Base-by-base conservation (phyloP, 2,329 filamentous ascomycete genomes). In the Fusarium foetens region DNA sequence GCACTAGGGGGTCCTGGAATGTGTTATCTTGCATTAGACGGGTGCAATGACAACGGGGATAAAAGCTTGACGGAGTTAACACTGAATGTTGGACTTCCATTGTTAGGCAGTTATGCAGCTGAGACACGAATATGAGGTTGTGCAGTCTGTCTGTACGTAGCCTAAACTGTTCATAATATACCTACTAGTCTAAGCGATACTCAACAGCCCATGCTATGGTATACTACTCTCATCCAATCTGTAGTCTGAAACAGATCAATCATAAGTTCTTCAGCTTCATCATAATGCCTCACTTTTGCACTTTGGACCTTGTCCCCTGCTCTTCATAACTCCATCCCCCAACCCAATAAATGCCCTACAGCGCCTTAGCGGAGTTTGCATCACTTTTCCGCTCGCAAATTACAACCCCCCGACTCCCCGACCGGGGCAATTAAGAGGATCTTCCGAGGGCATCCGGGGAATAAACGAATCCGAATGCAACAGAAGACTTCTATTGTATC, bases 291-390 rank as follows among this genome's bases (percentile, higher is more conserved):
- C 48, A 65, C 35, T 25, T 31, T 39, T 25, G 8, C 45, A 53
- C 27, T 21, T 35, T 23, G 23, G 8, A 35, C 33, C 33, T 23
- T 4, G 16, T 51, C 23, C 31, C 48, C 33, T 51, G 31, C 36
- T 42, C 41, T 58, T 46, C 53, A 52, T 66, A 60, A 49, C 6
- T 49, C 21, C 14, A 48, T 27, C 29, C 31, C 31, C 31, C 36
- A 25, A 19, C 33, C 7, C 38, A 31, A 35, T 35, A 58, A 29
- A 51, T 65, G 35, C 46, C 68, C 57, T 43, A 48, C 41, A 66
- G 45, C 45, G 57, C 63, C 52, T 57, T 65, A 48, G 67, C 71
- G 59, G 67, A 69, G 53, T 71, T 71, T 54, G 72, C 49, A 54
- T 36, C 29, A n/a, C 45, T 33, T 31, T 42, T 46, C 51, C 31